Percentiles rank a stretch among this genome's conserved stretches.
Evolutionary conservation across 306 rosid genomes (phyloP).

Genomic region (Oemleria cerasiformis): DNA sequence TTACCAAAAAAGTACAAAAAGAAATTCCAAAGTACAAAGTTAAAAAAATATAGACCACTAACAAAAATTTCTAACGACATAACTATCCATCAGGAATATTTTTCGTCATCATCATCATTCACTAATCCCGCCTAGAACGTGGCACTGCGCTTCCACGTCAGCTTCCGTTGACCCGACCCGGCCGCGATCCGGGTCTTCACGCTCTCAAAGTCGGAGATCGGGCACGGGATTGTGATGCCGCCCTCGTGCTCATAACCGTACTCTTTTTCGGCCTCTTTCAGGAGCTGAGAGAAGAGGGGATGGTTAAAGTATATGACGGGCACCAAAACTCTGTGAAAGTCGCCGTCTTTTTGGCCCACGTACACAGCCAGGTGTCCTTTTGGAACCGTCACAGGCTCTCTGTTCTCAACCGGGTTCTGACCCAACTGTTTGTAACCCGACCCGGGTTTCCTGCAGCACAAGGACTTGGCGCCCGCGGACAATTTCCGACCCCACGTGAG

Average conservation of each 20-base stretch:
- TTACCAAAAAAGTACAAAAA: not conserved
- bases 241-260: slow-evolving; percentile 78
- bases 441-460: slow-evolving; percentile 38
- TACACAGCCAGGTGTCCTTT: slow-evolving; percentile 88
- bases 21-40: not conserved
- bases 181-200: slow-evolving; percentile 71
- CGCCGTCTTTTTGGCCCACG: slow-evolving; percentile 77
- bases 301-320: slow-evolving; percentile 91
- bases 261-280: slow-evolving; percentile 69
- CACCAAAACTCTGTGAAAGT: slow-evolving; percentile 67
- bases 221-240: slow-evolving; percentile 87
- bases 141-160: slow-evolving; percentile 40
- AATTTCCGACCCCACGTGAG: slow-evolving; percentile 59
- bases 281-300: slow-evolving; percentile 68
- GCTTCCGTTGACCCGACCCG: slow-evolving; percentile 40
- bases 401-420: slow-evolving; percentile 22
- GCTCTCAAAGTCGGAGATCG: slow-evolving; percentile 59
- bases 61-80: slow-evolving; percentile 10
- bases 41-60: not conserved
- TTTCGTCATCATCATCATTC: slow-evolving; percentile 25
- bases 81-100: slow-evolving; percentile 14
- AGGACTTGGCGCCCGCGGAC: slow-evolving; percentile 40
- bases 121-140: not conserved
- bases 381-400: slow-evolving; percentile 43
- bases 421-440: slow-evolving; percentile 44